These are phyloP conservation scores for Diaporthe destruens DNA, from an alignment of 2,329 filamentous ascomycete species.

Conservation along the genomic window DNA sequence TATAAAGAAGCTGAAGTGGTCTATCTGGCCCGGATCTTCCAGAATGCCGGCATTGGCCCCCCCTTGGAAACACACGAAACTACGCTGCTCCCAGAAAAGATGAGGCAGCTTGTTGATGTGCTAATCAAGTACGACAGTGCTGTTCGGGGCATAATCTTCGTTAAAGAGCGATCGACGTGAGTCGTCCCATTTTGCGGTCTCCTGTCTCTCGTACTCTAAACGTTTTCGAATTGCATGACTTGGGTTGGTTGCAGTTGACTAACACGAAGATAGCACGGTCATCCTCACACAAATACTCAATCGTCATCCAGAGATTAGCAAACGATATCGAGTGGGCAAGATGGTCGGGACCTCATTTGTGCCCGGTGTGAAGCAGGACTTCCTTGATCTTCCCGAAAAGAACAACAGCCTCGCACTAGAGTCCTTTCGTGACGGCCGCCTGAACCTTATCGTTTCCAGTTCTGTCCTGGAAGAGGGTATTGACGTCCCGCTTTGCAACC, in stretches of 20 bases:
- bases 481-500: conserved; percentile 73
- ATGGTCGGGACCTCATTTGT: conserved; percentile 67
- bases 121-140: conserved; percentile 59
- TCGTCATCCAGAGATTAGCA: conserved; percentile 60
- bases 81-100: conserved; percentile 68
- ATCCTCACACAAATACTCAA: conserved; percentile 71
- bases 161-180: conserved; percentile 61
- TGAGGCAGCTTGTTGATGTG: conserved; percentile 63
- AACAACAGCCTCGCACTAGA: conserved; percentile 56
- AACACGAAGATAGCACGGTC: no score
- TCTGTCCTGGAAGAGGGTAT: conserved; percentile 77
- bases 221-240: no score
- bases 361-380: conserved; percentile 52
- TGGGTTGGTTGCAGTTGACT: background rate
- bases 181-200: no score
- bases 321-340: conserved; percentile 63
- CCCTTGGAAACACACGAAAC: background rate
- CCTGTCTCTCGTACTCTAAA: no score
- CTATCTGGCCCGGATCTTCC: conserved; percentile 66
- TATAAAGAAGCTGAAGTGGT: conserved; percentile 65
- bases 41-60: background rate
- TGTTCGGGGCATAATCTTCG: conserved; percentile 75
- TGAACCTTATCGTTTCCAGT: conserved; percentile 72
- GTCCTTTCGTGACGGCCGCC: conserved; percentile 65
- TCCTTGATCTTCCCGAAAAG: conserved; percentile 54